A percentile compares a stretch with the other conserved stretches of the same genome.
These are phyloP conservation scores for Lomentospora prolificans DNA, from an alignment of 2,329 filamentous ascomycete species.

Conservation along the genomic window DNA sequence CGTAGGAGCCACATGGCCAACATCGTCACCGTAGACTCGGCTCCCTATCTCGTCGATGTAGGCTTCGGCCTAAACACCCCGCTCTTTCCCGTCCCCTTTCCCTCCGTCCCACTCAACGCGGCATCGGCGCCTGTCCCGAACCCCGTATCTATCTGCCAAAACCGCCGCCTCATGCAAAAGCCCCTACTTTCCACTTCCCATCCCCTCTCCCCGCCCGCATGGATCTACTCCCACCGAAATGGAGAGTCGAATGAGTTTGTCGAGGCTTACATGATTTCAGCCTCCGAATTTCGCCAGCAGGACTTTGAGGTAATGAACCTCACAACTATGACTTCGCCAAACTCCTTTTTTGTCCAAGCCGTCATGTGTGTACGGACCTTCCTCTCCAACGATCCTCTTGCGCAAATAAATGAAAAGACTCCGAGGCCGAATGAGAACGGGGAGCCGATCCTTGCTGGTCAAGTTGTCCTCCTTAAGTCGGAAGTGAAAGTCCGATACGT, in stretches of 20 bases:
- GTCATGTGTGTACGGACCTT: constrained; percentile 25
- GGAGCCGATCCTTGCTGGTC: constrained; percentile 19
- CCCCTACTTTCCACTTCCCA: constrained; percentile 7
- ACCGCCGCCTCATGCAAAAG: background rate
- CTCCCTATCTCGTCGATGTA: constrained; percentile 45
- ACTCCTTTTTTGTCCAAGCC: constrained; percentile 27
- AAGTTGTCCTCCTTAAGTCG: constrained; percentile 31
- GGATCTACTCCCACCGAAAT: constrained; percentile 27
- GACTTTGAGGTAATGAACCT: constrained; percentile 40
- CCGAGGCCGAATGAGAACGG: background rate
- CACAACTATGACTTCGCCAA: constrained; percentile 22
- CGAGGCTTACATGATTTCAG: too few relatives aligned
- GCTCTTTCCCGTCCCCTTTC: constrained; percentile 22
- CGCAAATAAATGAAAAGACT: constrained; percentile 6
- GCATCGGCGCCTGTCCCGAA: background rate
- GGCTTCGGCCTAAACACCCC: constrained; percentile 45
- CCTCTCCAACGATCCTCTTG: constrained; percentile 13
- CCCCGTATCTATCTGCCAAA: background rate
- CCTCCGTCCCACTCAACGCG: constrained; percentile 10
- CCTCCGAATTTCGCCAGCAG: constrained; percentile 34
- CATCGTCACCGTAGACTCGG: constrained; percentile 41
- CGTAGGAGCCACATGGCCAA: constrained; percentile 53
- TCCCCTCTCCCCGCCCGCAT: constrained; percentile 20
- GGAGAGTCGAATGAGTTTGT: too few relatives aligned
- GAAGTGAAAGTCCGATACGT: constrained; percentile 32